Base-by-base conservation (phyloP, 495 filamentous ascomycete genomes). In the Echria macrotheca region DNA sequence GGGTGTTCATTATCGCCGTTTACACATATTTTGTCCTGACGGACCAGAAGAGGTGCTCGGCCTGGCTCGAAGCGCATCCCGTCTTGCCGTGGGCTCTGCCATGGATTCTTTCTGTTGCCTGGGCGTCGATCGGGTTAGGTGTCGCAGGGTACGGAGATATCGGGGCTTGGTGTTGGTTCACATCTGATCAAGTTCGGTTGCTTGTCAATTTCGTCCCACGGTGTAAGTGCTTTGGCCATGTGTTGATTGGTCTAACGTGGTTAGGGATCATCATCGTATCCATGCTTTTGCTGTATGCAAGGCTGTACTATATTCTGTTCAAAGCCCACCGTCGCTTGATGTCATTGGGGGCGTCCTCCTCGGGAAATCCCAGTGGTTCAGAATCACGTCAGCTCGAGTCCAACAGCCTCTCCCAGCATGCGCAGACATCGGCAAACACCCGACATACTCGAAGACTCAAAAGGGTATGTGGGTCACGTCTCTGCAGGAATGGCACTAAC, bases 131-230 rank as follows among this genome's bases (percentile, higher is more conserved):
- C 17, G 69, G 70, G 7, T 48, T 69, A 4, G 63, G 32, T 1
- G 44, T 69, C 2, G 48, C 56, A 3, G 70, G 70, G 4, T 73
- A 73, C 51, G 69, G 69, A 0, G 61, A 70, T 36, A 71, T 73
- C 22, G 70, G 70, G 14, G 18, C 38, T 55, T 68, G 69, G 69
- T 71, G 69, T 50, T 73, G 70, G 70, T 70, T 73, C 45, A 70
- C 68, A 2, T 60, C 54, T 15, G 70, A 73, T 49, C 11, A 54
- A 21, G 53, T 59, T n/a, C 61, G 70, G 1, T 53, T 73, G n/a
- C 50, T 41, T 29, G 47, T 49, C 25, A 73, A 73, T 55, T 73
- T 73, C 50, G 59, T 70, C 14, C 69, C 64, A 4, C 57, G 69
- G 3, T 54, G 55, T 47, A 18, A 26, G 44, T 38, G 5, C n/a